These are phyloP conservation scores for Acacia pycnantha DNA, from an alignment of 331 rosid genomes.

Conservation along the genomic window DNA sequence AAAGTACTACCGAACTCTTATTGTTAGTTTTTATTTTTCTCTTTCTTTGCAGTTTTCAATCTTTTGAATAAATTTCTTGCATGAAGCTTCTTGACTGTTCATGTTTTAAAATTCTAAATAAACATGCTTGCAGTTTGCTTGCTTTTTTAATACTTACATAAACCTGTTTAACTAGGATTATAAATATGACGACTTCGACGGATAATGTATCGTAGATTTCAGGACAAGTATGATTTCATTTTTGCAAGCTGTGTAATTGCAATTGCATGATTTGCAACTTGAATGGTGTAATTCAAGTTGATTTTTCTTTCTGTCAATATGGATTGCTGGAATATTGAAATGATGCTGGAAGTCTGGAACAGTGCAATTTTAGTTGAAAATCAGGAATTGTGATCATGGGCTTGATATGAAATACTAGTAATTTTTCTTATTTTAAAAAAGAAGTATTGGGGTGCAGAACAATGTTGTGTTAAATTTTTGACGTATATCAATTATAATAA, in stretches of 20 bases:
- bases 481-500: no score
- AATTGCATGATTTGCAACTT: neutral
- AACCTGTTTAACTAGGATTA: no score
- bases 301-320: neutral
- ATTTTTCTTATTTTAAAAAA: no score
- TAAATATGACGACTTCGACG: no score
- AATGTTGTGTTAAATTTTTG: no score
- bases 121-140: neutral
- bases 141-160: neutral
- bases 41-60: constrained; percentile 4
- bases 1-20: neutral
- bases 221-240: neutral
- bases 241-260: neutral
- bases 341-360: neutral
- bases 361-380: neutral
- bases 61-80: neutral
- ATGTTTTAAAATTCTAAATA: neutral
- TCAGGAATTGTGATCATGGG: neutral
- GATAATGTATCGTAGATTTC: no score
- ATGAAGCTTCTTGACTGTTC: constrained; percentile 1
- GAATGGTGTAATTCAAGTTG: neutral
- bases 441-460: no score
- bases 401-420: no score
- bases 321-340: neutral
- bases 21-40: constrained; percentile 3